Base-by-base conservation (phyloP, 2,329 filamentous ascomycete genomes). In the Hyphodiscus sp. region DNA sequence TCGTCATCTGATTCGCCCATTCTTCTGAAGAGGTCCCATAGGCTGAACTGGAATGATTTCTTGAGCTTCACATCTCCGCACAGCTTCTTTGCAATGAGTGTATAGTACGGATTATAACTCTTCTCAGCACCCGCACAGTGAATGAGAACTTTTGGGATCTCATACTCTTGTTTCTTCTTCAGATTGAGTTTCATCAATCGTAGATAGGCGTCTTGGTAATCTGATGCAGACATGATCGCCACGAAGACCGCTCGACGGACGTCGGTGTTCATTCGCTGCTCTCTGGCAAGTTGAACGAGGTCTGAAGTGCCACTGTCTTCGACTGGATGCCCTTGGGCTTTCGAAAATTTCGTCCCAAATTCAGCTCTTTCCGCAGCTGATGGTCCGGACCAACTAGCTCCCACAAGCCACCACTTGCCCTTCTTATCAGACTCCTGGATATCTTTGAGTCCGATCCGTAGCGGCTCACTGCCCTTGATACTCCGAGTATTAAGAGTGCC, bases 331-430 rank as follows among this genome's bases (percentile, higher is more conserved):
- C 29, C 42, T 43, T 41, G 52, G 10, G 20, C 18, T 9, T 47
- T 49, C 1, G 44, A 20, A 23, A 29, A 18, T 1, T 20, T 18
- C 11, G 43, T 52, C 51, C 60, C 55, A 55, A 59, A 52, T 19
- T 64, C 71, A 23, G 74, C 46, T 15, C 44, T 52, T 6, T 63
- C 55, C 30, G 61, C 54, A 1, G 57, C 48, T 47, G 65, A 62
- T 68, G 26, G 20, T 26, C 79, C 80, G 3, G 78, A 74, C 82
- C 92, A 96, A 69, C 91, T 96, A n/a, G 94, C 92, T 49, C 94
- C 94, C 5, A 97, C 89, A 19, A 97, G 81, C 94, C 94, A 99
- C 94, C 94, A 99, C 73, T 96, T 96, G 0, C 94, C 94, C 67
- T 86, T 88, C 67, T 87, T 92, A 42, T 92, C 87, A 0, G 86